These are phyloP conservation scores for Phylloboletellus chloephorus DNA, from an alignment of 1,284 basidiomycete species.

Conservation along the genomic window DNA sequence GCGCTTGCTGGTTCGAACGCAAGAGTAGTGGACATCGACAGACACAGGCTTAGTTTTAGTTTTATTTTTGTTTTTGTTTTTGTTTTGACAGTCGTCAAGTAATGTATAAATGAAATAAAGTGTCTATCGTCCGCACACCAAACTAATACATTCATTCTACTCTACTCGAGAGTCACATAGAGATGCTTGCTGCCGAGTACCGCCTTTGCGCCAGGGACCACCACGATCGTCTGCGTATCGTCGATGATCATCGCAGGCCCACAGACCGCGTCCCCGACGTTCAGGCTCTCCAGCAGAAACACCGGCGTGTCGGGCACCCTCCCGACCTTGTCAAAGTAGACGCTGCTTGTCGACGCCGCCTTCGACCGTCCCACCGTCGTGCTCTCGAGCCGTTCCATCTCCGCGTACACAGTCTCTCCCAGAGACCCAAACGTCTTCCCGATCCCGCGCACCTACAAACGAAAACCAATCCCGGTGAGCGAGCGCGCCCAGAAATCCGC, in stretches of 20 bases:
- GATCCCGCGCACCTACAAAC: constrained; percentile 58
- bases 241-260: constrained; percentile 92
- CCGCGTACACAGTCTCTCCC: constrained; percentile 74
- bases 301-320: constrained; percentile 77
- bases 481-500: no score
- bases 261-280: constrained; percentile 62
- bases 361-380: constrained; percentile 38
- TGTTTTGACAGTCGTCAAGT: no score
- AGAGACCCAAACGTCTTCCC: constrained; percentile 87
- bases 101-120: no score
- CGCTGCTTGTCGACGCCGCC: constrained; percentile 52
- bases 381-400: constrained; percentile 50
- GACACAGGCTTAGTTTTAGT: no score
- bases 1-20: no score
- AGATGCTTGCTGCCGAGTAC: constrained; percentile 67
- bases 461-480: background rate
- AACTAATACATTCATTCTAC: no score
- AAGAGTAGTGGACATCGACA: no score
- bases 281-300: constrained; percentile 62
- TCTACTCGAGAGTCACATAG: constrained; percentile 53
- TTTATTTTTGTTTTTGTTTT: no score
- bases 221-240: constrained; percentile 85
- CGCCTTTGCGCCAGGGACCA: constrained; percentile 66
- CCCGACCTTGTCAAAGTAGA: constrained; percentile 77
- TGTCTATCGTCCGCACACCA: no score